Evolutionary conservation across 768 basidiomycete species (phyloP), one percentile per base, ranked within the genome.

Genomic region (Inosperma sp.): DNA sequence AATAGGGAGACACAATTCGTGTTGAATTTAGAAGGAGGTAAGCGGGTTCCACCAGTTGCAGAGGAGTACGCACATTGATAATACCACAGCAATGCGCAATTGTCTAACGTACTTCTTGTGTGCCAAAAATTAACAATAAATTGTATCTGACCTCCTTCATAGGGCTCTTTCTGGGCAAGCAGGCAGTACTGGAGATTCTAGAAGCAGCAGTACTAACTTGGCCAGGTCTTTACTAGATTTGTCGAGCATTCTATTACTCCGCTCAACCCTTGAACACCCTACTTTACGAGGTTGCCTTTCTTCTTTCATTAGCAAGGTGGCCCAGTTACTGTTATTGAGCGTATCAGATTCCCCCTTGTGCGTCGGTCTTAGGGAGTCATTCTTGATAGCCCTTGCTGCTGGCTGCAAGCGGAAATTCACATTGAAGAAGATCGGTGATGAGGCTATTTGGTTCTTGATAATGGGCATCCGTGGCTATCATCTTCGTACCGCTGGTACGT

Each of bases 11-110:
- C n/a, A 25, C 59, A 55, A 22, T 65, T 72, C 47, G 31, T 60
- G 25, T 48, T 56, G 7, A 63, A 63, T 51, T 36, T 74, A 2
- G 62, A 72, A 36, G 65, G 69, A 54, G 56, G 74, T 69, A 50
- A 40, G 67, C 43, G 16, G 12, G 34, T 42, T 22, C 9, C 19
- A 29, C 37, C 23, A 16, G 21, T 19, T 37, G 37, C 7, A 3
- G 13, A 30, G 17, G 7, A 48, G 13, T 16, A 14, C 10, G 17
- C 16, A 8, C 25, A 10, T 27, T 48, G 25, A 48, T n/a, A 1
- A 19, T 36, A 26, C 17, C 17, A n/a, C 8, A 48, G 46, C 23
- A 10, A 48, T 48, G 35, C 46, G 34, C 16, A n/a, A 19, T 22
- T 48, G 34, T 48, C 26, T 48, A 37, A 48, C 7, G 46, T 48